Evolutionary conservation across 345 rosid species (phyloP).

Genomic region (Physaria fendleri): DNA sequence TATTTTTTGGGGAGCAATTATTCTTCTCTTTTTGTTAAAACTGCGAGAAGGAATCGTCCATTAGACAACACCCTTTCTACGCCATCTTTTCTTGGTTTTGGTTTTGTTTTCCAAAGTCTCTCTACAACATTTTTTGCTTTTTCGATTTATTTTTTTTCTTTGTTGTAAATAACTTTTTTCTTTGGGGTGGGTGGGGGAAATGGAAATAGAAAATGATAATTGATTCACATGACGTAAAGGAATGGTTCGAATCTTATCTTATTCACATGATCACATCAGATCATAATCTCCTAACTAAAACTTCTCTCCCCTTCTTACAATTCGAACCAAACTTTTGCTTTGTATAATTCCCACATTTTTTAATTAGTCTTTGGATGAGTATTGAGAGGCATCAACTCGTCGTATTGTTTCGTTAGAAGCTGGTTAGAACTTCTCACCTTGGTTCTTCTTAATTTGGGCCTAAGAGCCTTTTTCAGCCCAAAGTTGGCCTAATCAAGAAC

Average conservation of each 20-base stretch:
- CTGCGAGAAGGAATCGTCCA: no score
- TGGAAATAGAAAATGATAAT: neutral
- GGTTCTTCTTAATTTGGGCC: neutral
- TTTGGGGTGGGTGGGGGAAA: no score
- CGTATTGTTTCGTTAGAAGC: neutral
- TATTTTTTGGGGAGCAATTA: no score
- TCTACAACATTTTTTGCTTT: no score
- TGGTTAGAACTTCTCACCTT: neutral
- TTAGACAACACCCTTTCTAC: no score
- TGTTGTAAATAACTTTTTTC: no score
- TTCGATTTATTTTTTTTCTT: no score
- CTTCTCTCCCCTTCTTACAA: neutral
- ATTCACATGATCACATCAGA: neutral
- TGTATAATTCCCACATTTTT: neutral
- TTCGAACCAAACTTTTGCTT: slow-evolving; percentile 1
- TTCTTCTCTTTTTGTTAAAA: no score
- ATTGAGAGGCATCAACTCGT: neutral
- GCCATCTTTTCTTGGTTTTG: no score
- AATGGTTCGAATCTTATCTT: slow-evolving; percentile 3
- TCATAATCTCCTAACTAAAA: neutral
- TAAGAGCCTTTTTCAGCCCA: neutral
- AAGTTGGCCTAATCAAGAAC: neutral
- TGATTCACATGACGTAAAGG: slow-evolving; percentile 1
- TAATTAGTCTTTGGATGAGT: neutral
- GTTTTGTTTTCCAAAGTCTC: no score